Conservation (phyloP, 2,329 filamentous ascomycete genomes). For the Pseudofabraea citricarpa region DNA sequence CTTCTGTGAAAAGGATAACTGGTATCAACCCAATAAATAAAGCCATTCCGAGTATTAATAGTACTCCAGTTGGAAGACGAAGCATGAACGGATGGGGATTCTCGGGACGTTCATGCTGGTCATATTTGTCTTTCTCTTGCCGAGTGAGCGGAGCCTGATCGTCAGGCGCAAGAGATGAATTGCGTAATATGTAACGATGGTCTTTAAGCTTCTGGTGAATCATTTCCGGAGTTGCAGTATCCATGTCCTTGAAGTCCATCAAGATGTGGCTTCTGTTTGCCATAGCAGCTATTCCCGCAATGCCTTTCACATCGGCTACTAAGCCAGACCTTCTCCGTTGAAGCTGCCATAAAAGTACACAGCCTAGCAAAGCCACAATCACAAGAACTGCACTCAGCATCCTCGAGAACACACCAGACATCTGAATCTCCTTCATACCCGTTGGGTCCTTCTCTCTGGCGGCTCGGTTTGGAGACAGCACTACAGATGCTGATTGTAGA, state of each 20-base stretch:
- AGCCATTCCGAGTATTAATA: slow-evolving; percentile 54
- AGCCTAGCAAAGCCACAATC: slow-evolving; percentile 53
- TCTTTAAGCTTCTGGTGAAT: slow-evolving; percentile 65
- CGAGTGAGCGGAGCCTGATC: slow-evolving; percentile 40
- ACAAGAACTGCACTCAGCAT: slow-evolving; percentile 51
- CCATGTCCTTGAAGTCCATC: slow-evolving; percentile 69
- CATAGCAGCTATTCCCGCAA: slow-evolving; percentile 71
- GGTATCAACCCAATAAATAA: slow-evolving; percentile 55
- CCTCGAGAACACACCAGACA: slow-evolving; percentile 56
- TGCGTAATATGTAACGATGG: slow-evolving; percentile 64
- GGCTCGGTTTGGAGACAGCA: slow-evolving; percentile 47
- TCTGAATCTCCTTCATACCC: slow-evolving; percentile 46
- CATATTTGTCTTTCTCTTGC: slow-evolving; percentile 41
- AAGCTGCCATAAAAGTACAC: slow-evolving; percentile 55
- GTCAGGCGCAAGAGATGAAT: slow-evolving; percentile 65
- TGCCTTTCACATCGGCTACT: slow-evolving; percentile 64
- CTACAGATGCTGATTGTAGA: slow-evolving; percentile 57
- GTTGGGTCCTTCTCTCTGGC: slow-evolving; percentile 37
- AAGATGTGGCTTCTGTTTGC: slow-evolving; percentile 69
- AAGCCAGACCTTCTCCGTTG: slow-evolving; percentile 61
- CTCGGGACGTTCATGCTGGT: slow-evolving; percentile 44
- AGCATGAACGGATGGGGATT: slow-evolving; percentile 69
- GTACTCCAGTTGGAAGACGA: slow-evolving; percentile 51
- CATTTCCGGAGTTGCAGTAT: slow-evolving; percentile 58
- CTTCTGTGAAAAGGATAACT: slow-evolving; percentile 54